Conservation (phyloP, 1,139 yeast genomes). For the Candida tropicalis region DNA sequence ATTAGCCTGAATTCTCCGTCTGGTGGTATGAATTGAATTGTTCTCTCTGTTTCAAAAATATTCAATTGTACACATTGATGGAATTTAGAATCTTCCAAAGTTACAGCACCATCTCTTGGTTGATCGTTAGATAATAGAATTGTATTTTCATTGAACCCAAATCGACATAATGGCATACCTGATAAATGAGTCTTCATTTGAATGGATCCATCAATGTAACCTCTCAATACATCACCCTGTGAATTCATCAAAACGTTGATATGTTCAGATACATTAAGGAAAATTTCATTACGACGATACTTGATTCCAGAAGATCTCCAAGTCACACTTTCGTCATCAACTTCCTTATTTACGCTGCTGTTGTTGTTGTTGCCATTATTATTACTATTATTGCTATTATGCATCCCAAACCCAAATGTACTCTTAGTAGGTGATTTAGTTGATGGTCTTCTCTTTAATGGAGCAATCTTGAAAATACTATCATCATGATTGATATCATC, state of each 20-base stretch:
- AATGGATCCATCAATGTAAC: constrained; percentile 79
- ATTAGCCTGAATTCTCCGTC: constrained; percentile 92
- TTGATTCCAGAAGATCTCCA: constrained; percentile 79
- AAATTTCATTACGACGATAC: constrained; percentile 81
- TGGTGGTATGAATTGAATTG: constrained; percentile 87
- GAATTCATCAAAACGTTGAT: constrained; percentile 67
- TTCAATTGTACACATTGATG: constrained; percentile 89
- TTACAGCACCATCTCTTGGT: constrained; percentile 45
- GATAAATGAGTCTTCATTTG: constrained; percentile 71
- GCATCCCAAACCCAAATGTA: background rate
- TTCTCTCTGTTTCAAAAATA: constrained; percentile 76
- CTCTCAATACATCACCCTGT: constrained; percentile 62
- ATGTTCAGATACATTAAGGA: constrained; percentile 74
- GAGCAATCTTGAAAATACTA: constrained; percentile 21
- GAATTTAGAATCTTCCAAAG: constrained; percentile 78
- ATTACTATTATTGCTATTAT: background rate
- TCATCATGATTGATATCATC: constrained; percentile 22
- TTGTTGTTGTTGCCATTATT: background rate
- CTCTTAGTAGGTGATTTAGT: constrained; percentile 11
- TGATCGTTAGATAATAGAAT: constrained; percentile 21
- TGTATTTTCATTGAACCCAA: constrained; percentile 58
- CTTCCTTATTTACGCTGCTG: background rate
- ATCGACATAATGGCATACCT: constrained; percentile 72
- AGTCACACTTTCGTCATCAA: constrained; percentile 27
- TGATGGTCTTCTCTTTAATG: constrained; percentile 18